Evolutionary conservation across 805 yeast species (phyloP).

Genomic region (Starmerella etchellsii): DNA sequence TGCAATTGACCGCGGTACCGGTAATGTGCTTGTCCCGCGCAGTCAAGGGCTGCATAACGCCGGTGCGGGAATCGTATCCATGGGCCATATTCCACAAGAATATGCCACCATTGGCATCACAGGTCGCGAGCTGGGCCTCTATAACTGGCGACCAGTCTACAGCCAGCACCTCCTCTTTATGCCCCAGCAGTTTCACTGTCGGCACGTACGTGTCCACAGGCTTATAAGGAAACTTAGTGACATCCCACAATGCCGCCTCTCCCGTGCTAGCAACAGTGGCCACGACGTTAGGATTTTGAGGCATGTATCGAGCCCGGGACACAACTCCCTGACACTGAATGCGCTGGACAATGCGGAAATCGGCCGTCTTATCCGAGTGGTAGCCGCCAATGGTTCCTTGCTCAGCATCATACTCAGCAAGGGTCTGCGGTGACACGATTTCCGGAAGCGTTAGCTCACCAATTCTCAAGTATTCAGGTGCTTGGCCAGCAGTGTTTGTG

Average conservation of each 20-base stretch:
- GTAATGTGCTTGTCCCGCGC: constrained; percentile 24
- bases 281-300: constrained; percentile 74
- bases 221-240: constrained; percentile 62
- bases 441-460: constrained; percentile 27
- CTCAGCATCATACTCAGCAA: constrained; percentile 30
- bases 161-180: constrained; percentile 41
- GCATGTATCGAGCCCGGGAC: constrained; percentile 60
- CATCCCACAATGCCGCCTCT: constrained; percentile 52
- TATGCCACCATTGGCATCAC: constrained; percentile 50
- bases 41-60: constrained; percentile 21
- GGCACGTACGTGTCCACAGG: constrained; percentile 33
- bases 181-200: constrained; percentile 38
- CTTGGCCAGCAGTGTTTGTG: constrained; percentile 49
- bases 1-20: constrained; percentile 50
- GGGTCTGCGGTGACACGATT: constrained; percentile 11
- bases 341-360: constrained; percentile 39
- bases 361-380: constrained; percentile 24
- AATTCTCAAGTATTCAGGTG: constrained; percentile 36
- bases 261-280: constrained; percentile 63
- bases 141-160: constrained; percentile 57
- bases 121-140: constrained; percentile 49
- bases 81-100: constrained; percentile 54
- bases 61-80: constrained; percentile 24
- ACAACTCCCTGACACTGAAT: constrained; percentile 63
- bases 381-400: constrained; percentile 27